A percentile compares a stretch with the other conserved stretches of the same genome.
These are phyloP conservation scores for Trypanosoma grayi DNA, from an alignment of 208 protist species.

Conservation along the genomic window DNA sequence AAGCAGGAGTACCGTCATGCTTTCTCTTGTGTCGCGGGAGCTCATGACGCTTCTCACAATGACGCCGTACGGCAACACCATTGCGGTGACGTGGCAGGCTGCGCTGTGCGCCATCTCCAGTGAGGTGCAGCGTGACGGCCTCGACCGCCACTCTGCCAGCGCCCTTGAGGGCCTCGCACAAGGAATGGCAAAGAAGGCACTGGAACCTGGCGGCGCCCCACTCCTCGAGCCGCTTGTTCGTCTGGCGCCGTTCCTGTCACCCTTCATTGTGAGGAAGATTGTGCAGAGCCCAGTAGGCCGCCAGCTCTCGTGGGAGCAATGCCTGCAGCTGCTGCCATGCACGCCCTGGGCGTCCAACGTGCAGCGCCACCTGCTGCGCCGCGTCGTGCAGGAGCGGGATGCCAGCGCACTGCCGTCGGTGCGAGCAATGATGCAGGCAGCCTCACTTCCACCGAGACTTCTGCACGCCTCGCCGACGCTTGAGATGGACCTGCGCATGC, in stretches of 20 bases:
- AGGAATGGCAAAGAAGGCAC: background rate
- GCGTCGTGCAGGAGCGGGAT: slow-evolving; percentile 38
- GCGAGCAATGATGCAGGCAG: slow-evolving; percentile 8
- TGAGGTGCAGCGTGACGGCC: background rate
- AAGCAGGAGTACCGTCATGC: slow-evolving; percentile 35
- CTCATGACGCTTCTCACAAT: slow-evolving; percentile 42
- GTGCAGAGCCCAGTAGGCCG: slow-evolving; percentile 44
- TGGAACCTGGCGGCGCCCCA: slow-evolving; percentile 6
- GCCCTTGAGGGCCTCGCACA: slow-evolving; percentile 15
- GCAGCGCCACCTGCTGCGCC: slow-evolving; percentile 58
- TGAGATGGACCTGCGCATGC: slow-evolving; percentile 29
- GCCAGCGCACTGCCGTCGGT: slow-evolving; percentile 1
- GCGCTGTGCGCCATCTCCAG: slow-evolving; percentile 35
- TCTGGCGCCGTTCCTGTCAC: slow-evolving; percentile 47
- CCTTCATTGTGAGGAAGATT: slow-evolving; percentile 40
- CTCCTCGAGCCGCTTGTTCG: slow-evolving; percentile 30
- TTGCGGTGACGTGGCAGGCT: slow-evolving; percentile 44
- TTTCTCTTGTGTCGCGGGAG: slow-evolving; percentile 46
- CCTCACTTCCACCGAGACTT: slow-evolving; percentile 15
- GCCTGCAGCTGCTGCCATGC: slow-evolving; percentile 58
- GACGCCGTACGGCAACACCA: slow-evolving; percentile 8
- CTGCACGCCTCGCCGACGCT: slow-evolving; percentile 7
- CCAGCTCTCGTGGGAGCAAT: slow-evolving; percentile 44
- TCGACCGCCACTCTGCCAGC: background rate
- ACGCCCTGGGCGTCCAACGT: slow-evolving; percentile 43